Percentiles rank a stretch among this genome's conserved stretches.
phyloP scores from a whole-genome alignment of 1,284 basidiomycete genomes.

The Agroathelia rolfsii region DNA sequence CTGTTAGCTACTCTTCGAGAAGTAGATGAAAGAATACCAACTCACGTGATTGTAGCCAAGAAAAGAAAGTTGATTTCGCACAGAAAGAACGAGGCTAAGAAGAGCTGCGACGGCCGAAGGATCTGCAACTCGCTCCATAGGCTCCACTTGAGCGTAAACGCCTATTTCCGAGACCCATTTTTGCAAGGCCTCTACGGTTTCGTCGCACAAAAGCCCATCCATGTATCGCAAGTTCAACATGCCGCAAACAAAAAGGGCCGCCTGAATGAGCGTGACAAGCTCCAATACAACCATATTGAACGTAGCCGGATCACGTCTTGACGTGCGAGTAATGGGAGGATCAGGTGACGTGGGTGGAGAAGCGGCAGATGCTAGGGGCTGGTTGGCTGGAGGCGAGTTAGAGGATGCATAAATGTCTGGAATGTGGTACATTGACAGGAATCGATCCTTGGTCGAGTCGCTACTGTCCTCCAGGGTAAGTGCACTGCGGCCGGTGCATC shows the following conservation, averaged over 20 bases:
- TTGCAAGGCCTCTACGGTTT: slow-evolving; percentile 57
- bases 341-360: slow-evolving; percentile 13
- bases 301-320: slow-evolving; percentile 19
- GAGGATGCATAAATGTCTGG: slow-evolving; percentile 27
- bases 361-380: slow-evolving; percentile 17
- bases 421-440: slow-evolving; percentile 58
- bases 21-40: slow-evolving; percentile 5
- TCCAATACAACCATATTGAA: slow-evolving; percentile 62
- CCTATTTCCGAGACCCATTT: slow-evolving; percentile 59
- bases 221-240: slow-evolving; percentile 31
- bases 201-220: slow-evolving; percentile 69
- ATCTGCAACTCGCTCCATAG: slow-evolving; percentile 62
- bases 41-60: slow-evolving; percentile 35
- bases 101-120: slow-evolving; percentile 59
- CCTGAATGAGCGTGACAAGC: slow-evolving; percentile 63
- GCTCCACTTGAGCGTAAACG: slow-evolving; percentile 28
- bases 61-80: slow-evolving; percentile 56
- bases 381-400: slow-evolving; percentile 17
- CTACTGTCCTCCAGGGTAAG: slow-evolving; percentile 63
- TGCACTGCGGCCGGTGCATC: slow-evolving; percentile 64
- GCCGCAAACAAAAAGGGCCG: slow-evolving; percentile 58
- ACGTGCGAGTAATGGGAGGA: slow-evolving; percentile 8
- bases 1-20: slow-evolving; percentile 5
- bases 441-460: slow-evolving; percentile 69
- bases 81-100: slow-evolving; percentile 53